Evolutionary conservation across 441 rosid species (phyloP).

Genomic region (Adansonia rubrostipa): DNA sequence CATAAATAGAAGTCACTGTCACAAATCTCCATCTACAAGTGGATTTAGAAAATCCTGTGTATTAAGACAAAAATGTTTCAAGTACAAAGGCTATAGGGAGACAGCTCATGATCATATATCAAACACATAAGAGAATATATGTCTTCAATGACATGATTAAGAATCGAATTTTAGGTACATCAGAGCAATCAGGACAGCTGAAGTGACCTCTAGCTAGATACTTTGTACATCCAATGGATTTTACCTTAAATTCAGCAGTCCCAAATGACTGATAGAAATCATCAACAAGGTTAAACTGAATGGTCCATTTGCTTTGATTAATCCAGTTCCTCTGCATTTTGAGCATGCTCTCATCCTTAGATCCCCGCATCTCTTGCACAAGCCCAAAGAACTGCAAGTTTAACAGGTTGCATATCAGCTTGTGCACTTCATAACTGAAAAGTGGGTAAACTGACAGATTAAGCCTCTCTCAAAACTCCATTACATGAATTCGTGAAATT

Average conservation of each 20-base stretch:
- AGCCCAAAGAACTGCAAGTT: slow-evolving; percentile 68
- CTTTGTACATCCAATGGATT: slow-evolving; percentile 49
- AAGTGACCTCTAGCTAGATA: slow-evolving; percentile 79
- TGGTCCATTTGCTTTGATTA: slow-evolving; percentile 50
- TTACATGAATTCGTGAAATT: not conserved
- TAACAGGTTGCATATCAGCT: slow-evolving; percentile 21
- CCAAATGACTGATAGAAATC: slow-evolving; percentile 47
- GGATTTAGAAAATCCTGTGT: slow-evolving; percentile 1
- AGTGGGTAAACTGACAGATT: not conserved
- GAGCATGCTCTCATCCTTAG: slow-evolving; percentile 76
- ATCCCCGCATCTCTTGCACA: slow-evolving; percentile 90
- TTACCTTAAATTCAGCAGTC: slow-evolving; percentile 39
- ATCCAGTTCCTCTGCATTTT: slow-evolving; percentile 73
- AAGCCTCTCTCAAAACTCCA: not conserved
- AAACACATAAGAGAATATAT: not conserved
- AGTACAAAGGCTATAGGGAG: slow-evolving; percentile 6
- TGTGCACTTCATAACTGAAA: not conserved
- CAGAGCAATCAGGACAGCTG: slow-evolving; percentile 71
- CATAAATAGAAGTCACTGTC: not conserved
- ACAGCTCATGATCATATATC: slow-evolving; percentile 11
- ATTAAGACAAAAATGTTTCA: not conserved
- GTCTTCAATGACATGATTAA: slow-evolving; percentile 2
- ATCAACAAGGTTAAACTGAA: slow-evolving; percentile 50
- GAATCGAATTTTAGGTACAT: slow-evolving; percentile 26
- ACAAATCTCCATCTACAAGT: slow-evolving; percentile 14